Conservation (phyloP, 441 rosid species). For the Omphalea diandra region DNA sequence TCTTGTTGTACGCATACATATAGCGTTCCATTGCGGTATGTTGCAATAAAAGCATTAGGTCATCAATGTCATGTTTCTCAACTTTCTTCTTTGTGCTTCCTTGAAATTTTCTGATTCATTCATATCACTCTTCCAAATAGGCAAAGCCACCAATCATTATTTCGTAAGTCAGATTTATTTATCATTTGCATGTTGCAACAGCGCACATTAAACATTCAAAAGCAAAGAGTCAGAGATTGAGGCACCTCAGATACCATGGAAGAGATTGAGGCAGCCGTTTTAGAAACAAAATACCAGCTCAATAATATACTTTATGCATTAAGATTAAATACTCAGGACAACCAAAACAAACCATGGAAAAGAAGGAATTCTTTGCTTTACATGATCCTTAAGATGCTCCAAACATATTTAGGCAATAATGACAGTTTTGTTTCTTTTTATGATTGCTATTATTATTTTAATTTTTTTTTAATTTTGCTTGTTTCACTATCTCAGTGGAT, state of each 20-base stretch:
- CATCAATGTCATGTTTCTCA: background rate
- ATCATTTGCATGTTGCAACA: constrained; percentile 20
- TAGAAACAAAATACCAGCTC: too few species aligned
- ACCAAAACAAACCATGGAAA: too few species aligned
- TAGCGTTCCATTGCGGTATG: background rate
- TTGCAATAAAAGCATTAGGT: background rate
- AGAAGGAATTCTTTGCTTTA: too few species aligned
- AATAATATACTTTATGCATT: too few species aligned
- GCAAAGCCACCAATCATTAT: constrained; percentile 13
- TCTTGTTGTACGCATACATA: background rate
- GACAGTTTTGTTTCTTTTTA: too few species aligned
- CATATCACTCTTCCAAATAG: background rate
- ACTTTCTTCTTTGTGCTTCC: background rate
- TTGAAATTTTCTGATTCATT: background rate
- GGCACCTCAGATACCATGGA: constrained; percentile 21
- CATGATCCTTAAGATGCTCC: too few species aligned
- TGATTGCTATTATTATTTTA: background rate
- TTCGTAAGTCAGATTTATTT: constrained; percentile 17
- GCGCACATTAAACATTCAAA: background rate
- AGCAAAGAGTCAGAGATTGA: constrained; percentile 20
- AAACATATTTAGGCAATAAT: too few species aligned
- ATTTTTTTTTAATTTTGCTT: background rate
- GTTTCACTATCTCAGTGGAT: constrained; percentile 51
- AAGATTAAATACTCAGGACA: too few species aligned
- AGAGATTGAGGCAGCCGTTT: too few species aligned